A percentile compares a stretch with the other conserved stretches of the same genome.
Evolutionary conservation across 139 green algal species (phyloP).

Genomic region (Picochlorum sp.): DNA sequence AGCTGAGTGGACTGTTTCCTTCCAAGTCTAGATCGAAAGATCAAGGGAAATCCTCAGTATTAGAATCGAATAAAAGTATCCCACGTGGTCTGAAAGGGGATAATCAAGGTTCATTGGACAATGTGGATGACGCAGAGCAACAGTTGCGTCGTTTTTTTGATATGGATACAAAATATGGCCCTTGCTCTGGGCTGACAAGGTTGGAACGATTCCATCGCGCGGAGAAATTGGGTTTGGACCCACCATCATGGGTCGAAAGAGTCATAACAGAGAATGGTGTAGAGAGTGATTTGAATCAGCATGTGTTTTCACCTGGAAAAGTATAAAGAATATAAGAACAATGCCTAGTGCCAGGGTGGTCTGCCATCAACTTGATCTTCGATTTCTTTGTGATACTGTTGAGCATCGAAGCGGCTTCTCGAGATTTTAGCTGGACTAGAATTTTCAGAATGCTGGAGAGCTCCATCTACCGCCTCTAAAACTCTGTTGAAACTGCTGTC

Average conservation of each 20-base stretch:
- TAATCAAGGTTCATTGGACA: background rate
- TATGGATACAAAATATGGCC: constrained; percentile 26
- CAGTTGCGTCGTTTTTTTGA: constrained; percentile 4
- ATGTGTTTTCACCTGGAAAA: constrained; percentile 9
- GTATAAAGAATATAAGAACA: background rate
- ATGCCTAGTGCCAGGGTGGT: background rate
- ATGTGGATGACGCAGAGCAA: background rate
- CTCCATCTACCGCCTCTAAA: too few relatives aligned
- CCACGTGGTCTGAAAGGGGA: too few relatives aligned
- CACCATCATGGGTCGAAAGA: constrained; percentile 13
- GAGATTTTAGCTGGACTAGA: background rate
- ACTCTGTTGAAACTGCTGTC: too few relatives aligned
- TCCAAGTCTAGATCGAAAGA: too few relatives aligned
- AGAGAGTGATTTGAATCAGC: constrained; percentile 4
- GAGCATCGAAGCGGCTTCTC: background rate
- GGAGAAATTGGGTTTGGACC: constrained; percentile 20
- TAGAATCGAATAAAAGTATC: too few relatives aligned
- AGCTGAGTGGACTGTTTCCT: too few relatives aligned
- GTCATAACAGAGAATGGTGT: background rate
- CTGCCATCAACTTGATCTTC: constrained; percentile 4
- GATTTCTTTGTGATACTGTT: constrained; percentile 5
- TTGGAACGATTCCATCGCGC: constrained; percentile 24
- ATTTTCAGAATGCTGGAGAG: too few relatives aligned
- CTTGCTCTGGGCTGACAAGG: constrained; percentile 16
- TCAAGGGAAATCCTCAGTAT: too few relatives aligned